Base-by-base conservation (phyloP, 345 rosid genomes). In the Populus simonii region DNA sequence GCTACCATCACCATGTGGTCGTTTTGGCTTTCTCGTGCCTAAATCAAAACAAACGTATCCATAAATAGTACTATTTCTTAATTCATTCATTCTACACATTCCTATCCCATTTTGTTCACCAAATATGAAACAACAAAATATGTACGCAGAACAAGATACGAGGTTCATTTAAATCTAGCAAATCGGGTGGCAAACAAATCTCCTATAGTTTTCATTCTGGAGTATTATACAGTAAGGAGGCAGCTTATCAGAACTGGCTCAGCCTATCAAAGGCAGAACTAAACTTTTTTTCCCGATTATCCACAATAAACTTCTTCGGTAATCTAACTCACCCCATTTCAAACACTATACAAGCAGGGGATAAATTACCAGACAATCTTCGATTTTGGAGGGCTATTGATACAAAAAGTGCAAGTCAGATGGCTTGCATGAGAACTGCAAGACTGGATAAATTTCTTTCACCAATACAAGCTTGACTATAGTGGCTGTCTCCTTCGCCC, bases 311-410 rank as follows among this genome's bases (percentile, higher is more conserved):
- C 70, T 78, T 66, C 45, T 69, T 63, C 38, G 80, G 76, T 73
- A 84, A 80, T 82, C 79, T 79, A 68, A 70, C 80, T 79, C 80
- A 65, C 73, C 78, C 59, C 3, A 35, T 18, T 69, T 57, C 31
- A 47, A 57, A 23, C 33, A 67, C 66, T 61, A 67, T 74, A 78
- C 72, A 78, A 45, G 51, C 49, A 71, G 69, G 77, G 78, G 76
- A 86, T 76, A 82, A 73, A 80, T 82, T 80, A 82, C 70, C 83
- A 76, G 53, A 51, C 70, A 81, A 74, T 47, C 41, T 72, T 61
- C 1, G 47, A 74, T 49, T 59, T 70, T 74, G 35, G n/a, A 66
- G n/a, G 71, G 79, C 74, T 63, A 4, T 8, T 62, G 63, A 53
- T 72, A 67, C 78, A 25, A 76, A 61, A 76, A 68, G 22, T 17